Conservation (phyloP, 1,139 yeast species). For the Keqinozyma sinolaborantium region DNA sequence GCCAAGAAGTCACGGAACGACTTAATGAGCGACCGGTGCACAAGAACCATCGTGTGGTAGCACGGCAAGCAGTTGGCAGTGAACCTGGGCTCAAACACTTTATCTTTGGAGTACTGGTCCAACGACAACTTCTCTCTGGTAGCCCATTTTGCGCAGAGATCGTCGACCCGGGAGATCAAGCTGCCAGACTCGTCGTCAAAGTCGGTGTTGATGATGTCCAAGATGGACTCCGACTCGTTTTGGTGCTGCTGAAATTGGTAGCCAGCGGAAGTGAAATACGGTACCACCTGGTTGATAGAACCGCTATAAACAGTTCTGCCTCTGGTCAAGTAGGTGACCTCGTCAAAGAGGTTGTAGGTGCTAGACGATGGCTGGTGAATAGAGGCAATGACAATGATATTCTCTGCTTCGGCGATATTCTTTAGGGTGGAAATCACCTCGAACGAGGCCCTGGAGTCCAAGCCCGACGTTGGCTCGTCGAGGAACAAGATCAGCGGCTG, state of each 20-base stretch:
- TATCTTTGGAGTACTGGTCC: no score
- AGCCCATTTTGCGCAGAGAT: no score
- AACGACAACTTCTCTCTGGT: not conserved
- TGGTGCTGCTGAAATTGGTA: slow-evolving; percentile 15
- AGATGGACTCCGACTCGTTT: slow-evolving; percentile 28
- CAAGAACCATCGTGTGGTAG: slow-evolving; percentile 9
- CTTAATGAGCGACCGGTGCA: slow-evolving; percentile 23
- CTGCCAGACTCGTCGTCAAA: slow-evolving; percentile 11
- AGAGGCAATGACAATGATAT: slow-evolving; percentile 29
- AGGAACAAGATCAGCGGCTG: slow-evolving; percentile 36
- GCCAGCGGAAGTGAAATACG: slow-evolving; percentile 16
- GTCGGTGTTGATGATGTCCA: slow-evolving; percentile 32
- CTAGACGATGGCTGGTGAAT: slow-evolving; percentile 37
- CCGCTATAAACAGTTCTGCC: slow-evolving; percentile 20
- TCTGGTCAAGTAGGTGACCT: slow-evolving; percentile 30
- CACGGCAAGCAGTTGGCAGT: slow-evolving; percentile 2
- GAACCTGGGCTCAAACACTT: not conserved
- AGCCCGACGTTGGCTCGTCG: no score
- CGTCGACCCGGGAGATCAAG: no score
- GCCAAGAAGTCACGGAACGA: slow-evolving; percentile 32
- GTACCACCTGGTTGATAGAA: slow-evolving; percentile 7
- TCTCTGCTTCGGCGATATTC: slow-evolving; percentile 20
- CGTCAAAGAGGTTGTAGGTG: slow-evolving; percentile 27
- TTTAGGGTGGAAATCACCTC: slow-evolving; percentile 21
- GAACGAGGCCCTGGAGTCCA: slow-evolving; percentile 56